These are phyloP conservation scores for Gossypium lobatum DNA, from an alignment of 441 rosid genomes.

Conservation along the genomic window DNA sequence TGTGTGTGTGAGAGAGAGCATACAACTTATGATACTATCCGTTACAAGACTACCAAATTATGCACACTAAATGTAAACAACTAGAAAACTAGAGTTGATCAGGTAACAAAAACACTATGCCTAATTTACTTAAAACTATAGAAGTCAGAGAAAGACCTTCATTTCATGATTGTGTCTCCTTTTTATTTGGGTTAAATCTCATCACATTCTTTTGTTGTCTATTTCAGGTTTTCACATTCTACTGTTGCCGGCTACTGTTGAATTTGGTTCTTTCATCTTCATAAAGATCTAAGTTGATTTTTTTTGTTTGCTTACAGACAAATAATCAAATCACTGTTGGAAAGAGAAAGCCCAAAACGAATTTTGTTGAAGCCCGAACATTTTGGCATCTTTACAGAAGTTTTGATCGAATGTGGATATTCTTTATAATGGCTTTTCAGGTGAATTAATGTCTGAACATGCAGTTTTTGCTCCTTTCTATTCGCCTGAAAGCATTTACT, in stretches of 20 bases:
- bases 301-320: conserved; percentile 38
- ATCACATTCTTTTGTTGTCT: conserved; percentile 1
- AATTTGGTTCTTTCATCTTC: background rate
- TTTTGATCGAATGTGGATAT: conserved; percentile 93
- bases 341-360: conserved; percentile 82
- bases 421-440: conserved; percentile 21
- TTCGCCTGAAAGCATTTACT: conserved; percentile 16
- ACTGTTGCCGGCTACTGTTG: background rate
- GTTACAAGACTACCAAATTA: background rate
- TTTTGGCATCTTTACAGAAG: conserved; percentile 94
- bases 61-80: background rate
- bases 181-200: background rate
- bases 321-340: conserved; percentile 43
- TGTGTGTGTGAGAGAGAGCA: background rate
- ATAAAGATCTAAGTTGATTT: conserved; percentile 3
- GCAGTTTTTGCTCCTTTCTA: conserved; percentile 17
- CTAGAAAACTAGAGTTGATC: background rate
- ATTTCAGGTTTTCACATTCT: background rate
- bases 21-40: background rate
- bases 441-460: conserved; percentile 19
- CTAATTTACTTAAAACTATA: background rate
- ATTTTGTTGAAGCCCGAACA: conserved; percentile 98
- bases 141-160: background rate
- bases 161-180: background rate
- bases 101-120: background rate